Conservation (phyloP, 164 flowering plant species). For the Kingdonia uniflora region DNA sequence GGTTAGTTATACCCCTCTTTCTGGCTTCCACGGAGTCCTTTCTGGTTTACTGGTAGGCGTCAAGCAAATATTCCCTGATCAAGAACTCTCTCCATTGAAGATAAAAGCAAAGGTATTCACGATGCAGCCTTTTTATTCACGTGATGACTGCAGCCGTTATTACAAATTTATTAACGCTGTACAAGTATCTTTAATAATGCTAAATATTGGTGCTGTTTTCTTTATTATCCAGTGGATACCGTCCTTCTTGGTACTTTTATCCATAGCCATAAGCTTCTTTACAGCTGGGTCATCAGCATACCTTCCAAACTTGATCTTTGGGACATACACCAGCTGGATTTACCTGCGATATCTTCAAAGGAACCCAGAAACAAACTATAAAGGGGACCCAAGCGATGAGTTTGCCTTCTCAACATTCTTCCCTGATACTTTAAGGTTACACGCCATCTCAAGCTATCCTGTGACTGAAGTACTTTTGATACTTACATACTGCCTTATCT, state of each 20-base stretch:
- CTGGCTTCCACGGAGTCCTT: slow-evolving; percentile 90
- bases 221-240: slow-evolving; percentile 76
- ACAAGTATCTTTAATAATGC: slow-evolving; percentile 1
- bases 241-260: slow-evolving; percentile 46
- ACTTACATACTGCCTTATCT: not conserved
- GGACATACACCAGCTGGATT: slow-evolving; percentile 88
- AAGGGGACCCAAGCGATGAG: slow-evolving; percentile 95
- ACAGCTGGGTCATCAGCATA: slow-evolving; percentile 44
- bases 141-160: too few species aligned
- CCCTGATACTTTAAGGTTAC: slow-evolving; percentile 73
- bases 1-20: slow-evolving; percentile 71
- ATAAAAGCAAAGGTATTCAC: slow-evolving; percentile 69
- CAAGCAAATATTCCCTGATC: slow-evolving; percentile 97
- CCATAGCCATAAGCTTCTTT: slow-evolving; percentile 56
- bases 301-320: slow-evolving; percentile 75
- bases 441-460: too few species aligned
- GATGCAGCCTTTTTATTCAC: too few species aligned
- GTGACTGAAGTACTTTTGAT: not conserved
- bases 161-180: not conserved
- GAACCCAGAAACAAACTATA: slow-evolving; percentile 63
- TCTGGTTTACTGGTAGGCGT: slow-evolving; percentile 82
- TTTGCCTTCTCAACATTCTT: slow-evolving; percentile 90
- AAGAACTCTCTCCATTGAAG: slow-evolving; percentile 51
- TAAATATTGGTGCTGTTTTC: not conserved
- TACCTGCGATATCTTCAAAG: slow-evolving; percentile 82